Conservation (phyloP, 768 basidiomycete species). For the Pleurotus platypus region DNA sequence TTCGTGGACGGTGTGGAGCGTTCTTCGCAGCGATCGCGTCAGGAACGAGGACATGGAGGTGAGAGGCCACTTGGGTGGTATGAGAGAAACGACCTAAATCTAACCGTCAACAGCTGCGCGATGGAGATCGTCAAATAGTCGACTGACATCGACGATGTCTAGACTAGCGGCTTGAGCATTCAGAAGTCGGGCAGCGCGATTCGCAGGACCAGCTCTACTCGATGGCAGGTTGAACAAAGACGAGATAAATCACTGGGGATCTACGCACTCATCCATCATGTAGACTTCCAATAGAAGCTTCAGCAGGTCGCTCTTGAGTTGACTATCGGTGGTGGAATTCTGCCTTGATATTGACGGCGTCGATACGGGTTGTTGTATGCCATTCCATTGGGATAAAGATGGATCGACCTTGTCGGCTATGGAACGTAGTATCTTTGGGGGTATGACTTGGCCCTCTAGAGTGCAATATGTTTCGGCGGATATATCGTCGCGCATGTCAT, state of each 20-base stretch:
- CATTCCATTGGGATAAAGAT: slow-evolving; percentile 53
- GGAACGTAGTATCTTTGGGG: slow-evolving; percentile 48
- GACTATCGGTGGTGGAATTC: slow-evolving; percentile 39
- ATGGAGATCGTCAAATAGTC: slow-evolving; percentile 1
- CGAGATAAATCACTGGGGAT: background rate
- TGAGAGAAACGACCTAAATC: slow-evolving; percentile 53
- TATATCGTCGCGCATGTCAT: slow-evolving; percentile 64
- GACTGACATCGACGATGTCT: slow-evolving; percentile 71
- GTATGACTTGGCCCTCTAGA: slow-evolving; percentile 71
- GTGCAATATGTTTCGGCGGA: slow-evolving; percentile 88
- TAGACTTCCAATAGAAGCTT: slow-evolving; percentile 78
- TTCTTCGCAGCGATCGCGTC: slow-evolving; percentile 71
- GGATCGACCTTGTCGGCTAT: slow-evolving; percentile 47
- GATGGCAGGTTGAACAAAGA: too few relatives aligned
- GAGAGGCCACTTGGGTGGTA: slow-evolving; percentile 79
- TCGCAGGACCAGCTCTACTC: slow-evolving; percentile 45
- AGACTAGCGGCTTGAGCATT: slow-evolving; percentile 79
- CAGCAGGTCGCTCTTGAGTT: slow-evolving; percentile 54
- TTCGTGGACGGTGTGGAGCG: slow-evolving; percentile 67
- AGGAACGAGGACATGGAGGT: slow-evolving; percentile 73
- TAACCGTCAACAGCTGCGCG: background rate
- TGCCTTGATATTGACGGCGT: slow-evolving; percentile 23
- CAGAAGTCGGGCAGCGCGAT: slow-evolving; percentile 64
- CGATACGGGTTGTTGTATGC: slow-evolving; percentile 32
- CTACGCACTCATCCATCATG: slow-evolving; percentile 68